Percentiles rank a stretch among this genome's conserved stretches.
Evolutionary conservation across 1,284 basidiomycete species (phyloP).

Genomic region (Trichosporon sp.): DNA sequence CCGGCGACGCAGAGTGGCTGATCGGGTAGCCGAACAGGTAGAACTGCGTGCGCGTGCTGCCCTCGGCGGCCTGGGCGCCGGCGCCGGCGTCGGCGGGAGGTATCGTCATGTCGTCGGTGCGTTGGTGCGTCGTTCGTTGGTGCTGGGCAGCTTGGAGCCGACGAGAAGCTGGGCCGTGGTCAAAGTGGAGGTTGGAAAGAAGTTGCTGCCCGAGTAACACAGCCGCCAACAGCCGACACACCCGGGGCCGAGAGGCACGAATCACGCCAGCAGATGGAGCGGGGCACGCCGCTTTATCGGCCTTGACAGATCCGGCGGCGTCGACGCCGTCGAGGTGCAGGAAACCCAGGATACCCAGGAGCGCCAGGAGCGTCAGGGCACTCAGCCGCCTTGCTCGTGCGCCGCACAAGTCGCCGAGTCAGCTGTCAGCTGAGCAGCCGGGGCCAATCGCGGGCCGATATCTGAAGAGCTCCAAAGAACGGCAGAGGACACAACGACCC

Average conservation of each 20-base stretch:
- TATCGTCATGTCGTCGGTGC: neutral
- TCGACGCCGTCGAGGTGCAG: too few relatives aligned
- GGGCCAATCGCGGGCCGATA: neutral
- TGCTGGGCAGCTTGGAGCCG: too few relatives aligned
- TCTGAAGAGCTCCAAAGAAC: neutral
- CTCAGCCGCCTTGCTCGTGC: neutral
- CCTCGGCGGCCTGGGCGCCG: neutral
- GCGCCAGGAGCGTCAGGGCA: neutral
- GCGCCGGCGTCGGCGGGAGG: neutral
- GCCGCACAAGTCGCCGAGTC: neutral
- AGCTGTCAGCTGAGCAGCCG: neutral
- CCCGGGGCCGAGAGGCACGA: too few relatives aligned
- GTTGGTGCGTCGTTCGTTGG: neutral
- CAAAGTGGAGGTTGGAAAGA: neutral
- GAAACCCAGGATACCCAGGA: too few relatives aligned
- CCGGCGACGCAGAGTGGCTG: slow-evolving; percentile 77
- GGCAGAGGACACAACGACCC: too few relatives aligned
- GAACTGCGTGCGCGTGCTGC: slow-evolving; percentile 54
- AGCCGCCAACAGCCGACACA: too few relatives aligned
- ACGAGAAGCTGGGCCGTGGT: neutral
- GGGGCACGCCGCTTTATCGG: neutral
- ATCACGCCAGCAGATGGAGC: neutral
- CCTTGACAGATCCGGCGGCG: neutral
- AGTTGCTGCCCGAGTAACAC: neutral
- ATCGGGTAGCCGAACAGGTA: slow-evolving; percentile 84